Conservation (phyloP, 805 yeast species). For the Candida sakaeoensis region DNA sequence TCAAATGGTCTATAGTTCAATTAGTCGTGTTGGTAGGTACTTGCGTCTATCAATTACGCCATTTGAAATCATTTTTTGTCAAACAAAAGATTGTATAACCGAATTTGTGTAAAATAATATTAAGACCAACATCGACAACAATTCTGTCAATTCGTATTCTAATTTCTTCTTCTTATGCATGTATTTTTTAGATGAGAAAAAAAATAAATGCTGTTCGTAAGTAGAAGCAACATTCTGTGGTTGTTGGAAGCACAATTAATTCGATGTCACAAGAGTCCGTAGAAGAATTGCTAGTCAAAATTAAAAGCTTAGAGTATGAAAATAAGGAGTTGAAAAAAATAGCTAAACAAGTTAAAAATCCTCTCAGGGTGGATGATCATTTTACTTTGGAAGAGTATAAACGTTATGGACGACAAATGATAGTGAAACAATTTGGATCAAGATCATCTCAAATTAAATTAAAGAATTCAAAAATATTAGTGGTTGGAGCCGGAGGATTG, state of each 20-base stretch:
- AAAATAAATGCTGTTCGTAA: too few species aligned
- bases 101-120: background rate
- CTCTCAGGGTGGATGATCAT: slow-evolving; percentile 10
- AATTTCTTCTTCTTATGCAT: too few species aligned
- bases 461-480: slow-evolving; percentile 57
- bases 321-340: slow-evolving; percentile 10
- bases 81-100: slow-evolving; percentile 76
- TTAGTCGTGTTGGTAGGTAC: slow-evolving; percentile 61
- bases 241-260: background rate
- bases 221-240: too few species aligned
- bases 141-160: too few species aligned
- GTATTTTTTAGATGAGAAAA: too few species aligned
- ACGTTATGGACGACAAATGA: slow-evolving; percentile 93
- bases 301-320: slow-evolving; percentile 18
- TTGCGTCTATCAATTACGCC: slow-evolving; percentile 73
- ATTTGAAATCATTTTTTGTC: slow-evolving; percentile 76
- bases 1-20: slow-evolving; percentile 73
- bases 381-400: slow-evolving; percentile 61
- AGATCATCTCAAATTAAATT: slow-evolving; percentile 51
- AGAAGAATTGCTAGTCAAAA: slow-evolving; percentile 21
- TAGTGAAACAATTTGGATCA: slow-evolving; percentile 75
- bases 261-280: slow-evolving; percentile 6
- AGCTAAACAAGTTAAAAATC: background rate
- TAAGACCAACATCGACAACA: too few species aligned
- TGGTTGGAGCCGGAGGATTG: slow-evolving; percentile 95